Evolutionary conservation across 2,329 filamentous ascomycete species (phyloP), one percentile per base, ranked within the genome.

Genomic region (Paracorniculantispora psalliotae): DNA sequence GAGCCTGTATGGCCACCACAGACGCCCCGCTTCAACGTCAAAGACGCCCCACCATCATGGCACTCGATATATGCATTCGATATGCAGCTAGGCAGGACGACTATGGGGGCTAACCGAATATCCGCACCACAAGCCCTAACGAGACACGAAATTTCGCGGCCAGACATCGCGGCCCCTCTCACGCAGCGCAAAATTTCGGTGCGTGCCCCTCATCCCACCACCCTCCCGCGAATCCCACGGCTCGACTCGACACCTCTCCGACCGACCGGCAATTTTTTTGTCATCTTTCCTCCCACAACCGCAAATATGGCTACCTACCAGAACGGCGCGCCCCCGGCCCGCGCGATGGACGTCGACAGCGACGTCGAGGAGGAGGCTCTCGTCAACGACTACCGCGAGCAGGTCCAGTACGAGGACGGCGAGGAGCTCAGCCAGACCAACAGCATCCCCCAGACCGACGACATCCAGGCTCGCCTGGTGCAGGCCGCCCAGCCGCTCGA

Each of bases 351-450:
- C 68, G 89, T 93, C 75, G 92, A 96, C 73, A 96, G 91, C 72
- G 94, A 97, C 75, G 89, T 91, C 65, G 92, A 97, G 79, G 93
- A 97, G 82, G 94, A 97, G 79, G 89, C 89, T 68, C 85, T 99
- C 67, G 94, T 92, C 69, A 91, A 92, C 77, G 92, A 97, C 78
- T 97, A 97, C 84, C 88, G 87, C 73, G 91, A 97, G 79, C 93
- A 97, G 77, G 91, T 96, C 67, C 91, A 94, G 74, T 97, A 93
- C 71, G 91, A 96, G 70, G 92, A 92, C 72, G 87, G 88, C 68
- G 86, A 92, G 77, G 76, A 96, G 66, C 79, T 96, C 67, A 92
- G 93, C 74, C 85, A 86, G 73, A 86, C 86, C 67, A 86, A 81
- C 68, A 86, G 86, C 74, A 85, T 83, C 68, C 86, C 87, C 70